Evolutionary conservation across 2,329 filamentous ascomycete genomes (phyloP).

Genomic region (Colletotrichum incanum): DNA sequence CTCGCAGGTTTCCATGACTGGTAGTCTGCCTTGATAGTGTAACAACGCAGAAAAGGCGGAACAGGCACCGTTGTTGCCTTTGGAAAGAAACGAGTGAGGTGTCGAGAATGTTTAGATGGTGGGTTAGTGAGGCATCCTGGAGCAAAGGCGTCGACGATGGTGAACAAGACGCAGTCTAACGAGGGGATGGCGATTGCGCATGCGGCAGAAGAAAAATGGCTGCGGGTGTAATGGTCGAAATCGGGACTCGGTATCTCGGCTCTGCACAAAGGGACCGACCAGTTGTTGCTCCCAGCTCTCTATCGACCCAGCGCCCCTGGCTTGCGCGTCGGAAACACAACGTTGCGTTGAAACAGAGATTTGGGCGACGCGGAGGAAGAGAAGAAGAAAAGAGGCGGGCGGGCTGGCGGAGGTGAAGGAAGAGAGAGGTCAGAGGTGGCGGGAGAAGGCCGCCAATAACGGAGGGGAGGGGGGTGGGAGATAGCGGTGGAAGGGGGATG

Average conservation of each 20-base stretch:
- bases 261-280: constrained; percentile 31
- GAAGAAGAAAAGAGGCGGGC: constrained; percentile 29
- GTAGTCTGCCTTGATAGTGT: background rate
- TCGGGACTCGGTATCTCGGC: constrained; percentile 9
- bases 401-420: constrained; percentile 8
- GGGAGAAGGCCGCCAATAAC: constrained; percentile 19
- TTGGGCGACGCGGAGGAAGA: constrained; percentile 18
- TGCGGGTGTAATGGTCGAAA: constrained; percentile 6
- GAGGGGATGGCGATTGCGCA: constrained; percentile 31
- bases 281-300: constrained; percentile 29
- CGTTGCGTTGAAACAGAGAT: constrained; percentile 26
- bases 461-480: constrained; percentile 22
- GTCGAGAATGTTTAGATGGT: constrained; percentile 10
- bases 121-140: constrained; percentile 38
- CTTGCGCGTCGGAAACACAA: constrained; percentile 27
- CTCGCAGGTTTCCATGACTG: constrained; percentile 52
- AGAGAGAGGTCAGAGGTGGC: constrained; percentile 29
- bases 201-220: constrained; percentile 25
- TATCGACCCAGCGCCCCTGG: constrained; percentile 22
- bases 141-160: constrained; percentile 13
- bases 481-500: constrained; percentile 9
- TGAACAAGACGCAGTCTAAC: constrained; percentile 8
- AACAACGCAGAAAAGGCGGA: constrained; percentile 1
- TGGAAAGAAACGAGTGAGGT: constrained; percentile 17
- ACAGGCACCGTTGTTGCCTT: constrained; percentile 6